Percentiles rank a stretch among this genome's conserved stretches.
These are phyloP conservation scores for Nothopassalora personata DNA, from an alignment of 2,329 filamentous ascomycete species.

Conservation along the genomic window DNA sequence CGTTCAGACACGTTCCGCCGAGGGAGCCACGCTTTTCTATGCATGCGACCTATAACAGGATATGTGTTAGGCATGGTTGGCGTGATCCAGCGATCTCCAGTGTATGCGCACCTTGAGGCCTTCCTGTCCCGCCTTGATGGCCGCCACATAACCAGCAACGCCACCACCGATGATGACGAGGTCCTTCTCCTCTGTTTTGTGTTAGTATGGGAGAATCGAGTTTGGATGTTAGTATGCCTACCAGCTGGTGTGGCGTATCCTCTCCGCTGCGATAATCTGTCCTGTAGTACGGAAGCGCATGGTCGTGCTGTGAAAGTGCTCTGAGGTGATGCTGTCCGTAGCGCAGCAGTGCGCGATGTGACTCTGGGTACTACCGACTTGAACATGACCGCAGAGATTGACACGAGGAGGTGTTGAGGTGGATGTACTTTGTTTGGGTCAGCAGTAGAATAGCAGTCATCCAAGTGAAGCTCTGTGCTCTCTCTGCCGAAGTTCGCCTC, in stretches of 20 bases:
- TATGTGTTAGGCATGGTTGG: conserved; percentile 5
- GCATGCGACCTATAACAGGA: conserved; percentile 67
- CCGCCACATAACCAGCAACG: conserved; percentile 96
- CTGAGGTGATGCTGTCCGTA: conserved; percentile 17
- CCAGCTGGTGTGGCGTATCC: conserved; percentile 52
- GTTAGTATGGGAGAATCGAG: conserved; percentile 27
- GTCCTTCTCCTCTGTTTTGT: conserved; percentile 75
- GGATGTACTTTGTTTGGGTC: conserved; percentile 5
- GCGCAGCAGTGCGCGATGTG: conserved; percentile 17
- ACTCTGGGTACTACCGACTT: conserved; percentile 22
- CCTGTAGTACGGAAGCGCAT: conserved; percentile 44
- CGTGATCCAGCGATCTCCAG: conserved; percentile 6
- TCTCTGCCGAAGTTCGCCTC: neutral
- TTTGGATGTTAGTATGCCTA: conserved; percentile 22
- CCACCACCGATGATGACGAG: conserved; percentile 96
- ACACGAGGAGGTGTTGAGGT: neutral
- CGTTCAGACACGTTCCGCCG: conserved; percentile 96
- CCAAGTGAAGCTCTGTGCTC: neutral
- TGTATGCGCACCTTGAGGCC: conserved; percentile 73
- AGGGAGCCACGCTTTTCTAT: conserved; percentile 96
- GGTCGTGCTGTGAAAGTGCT: conserved; percentile 26
- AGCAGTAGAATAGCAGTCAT: neutral
- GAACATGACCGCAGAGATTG: conserved; percentile 20
- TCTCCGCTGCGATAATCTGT: conserved; percentile 50
- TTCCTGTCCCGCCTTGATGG: conserved; percentile 97